A percentile compares a stretch with the other conserved stretches of the same genome.
phyloP scores from a whole-genome alignment of 2,329 filamentous ascomycete species.

The Epichloe uncinata region DNA sequence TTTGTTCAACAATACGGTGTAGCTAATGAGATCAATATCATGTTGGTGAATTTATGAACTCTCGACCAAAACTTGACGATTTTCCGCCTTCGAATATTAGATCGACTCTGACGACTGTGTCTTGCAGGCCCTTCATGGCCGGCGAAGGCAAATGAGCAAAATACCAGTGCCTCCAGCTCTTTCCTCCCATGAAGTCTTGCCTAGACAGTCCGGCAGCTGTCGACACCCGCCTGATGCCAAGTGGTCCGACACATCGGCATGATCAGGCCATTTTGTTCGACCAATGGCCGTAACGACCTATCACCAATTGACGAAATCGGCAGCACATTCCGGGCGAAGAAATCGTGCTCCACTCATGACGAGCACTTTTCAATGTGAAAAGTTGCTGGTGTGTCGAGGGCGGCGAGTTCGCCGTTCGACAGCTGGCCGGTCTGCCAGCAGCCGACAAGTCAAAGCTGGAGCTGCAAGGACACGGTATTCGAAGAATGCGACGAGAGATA shows the following conservation, averaged over 20 bases:
- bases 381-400: neutral
- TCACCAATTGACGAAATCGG: neutral
- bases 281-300: neutral
- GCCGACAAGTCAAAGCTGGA: neutral
- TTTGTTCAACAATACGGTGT: neutral
- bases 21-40: neutral
- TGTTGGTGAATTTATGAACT: neutral
- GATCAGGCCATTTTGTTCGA: neutral
- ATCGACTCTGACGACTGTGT: neutral
- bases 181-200: neutral
- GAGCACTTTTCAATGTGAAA: neutral
- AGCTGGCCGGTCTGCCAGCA: neutral
- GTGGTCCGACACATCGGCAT: neutral
- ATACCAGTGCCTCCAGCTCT: neutral
- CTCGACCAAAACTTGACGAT: neutral
- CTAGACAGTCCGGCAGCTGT: neutral
- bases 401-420: neutral
- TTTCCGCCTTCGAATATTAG: too few species aligned
- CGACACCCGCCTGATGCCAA: neutral
- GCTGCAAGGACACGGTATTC: neutral
- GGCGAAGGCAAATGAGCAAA: neutral
- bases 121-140: neutral
- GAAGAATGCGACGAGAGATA: neutral
- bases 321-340: neutral
- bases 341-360: neutral